Evolutionary conservation across 768 basidiomycete species (phyloP).

Genomic region (Lyophyllum decastes): DNA sequence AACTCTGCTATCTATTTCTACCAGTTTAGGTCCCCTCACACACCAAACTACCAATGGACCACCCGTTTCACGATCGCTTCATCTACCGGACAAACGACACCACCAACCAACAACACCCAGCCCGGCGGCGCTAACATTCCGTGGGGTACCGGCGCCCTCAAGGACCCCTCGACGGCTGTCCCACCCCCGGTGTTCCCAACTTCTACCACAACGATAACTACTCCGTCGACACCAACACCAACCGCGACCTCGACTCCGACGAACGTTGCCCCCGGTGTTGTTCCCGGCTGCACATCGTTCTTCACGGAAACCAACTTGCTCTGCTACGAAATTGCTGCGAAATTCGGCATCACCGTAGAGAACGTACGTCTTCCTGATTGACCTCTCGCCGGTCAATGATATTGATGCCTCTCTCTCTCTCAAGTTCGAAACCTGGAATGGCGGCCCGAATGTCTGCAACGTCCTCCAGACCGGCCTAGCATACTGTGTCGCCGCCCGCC

Average conservation of each 20-base stretch:
- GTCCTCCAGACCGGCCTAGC: not conserved
- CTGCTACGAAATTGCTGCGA: conserved; percentile 5
- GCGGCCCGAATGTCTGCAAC: conserved; percentile 3
- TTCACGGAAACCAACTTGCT: conserved; percentile 11
- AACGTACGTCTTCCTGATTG: not conserved
- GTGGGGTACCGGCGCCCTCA: conserved; percentile 68
- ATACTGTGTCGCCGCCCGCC: conserved; percentile 8
- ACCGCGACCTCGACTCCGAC: not conserved
- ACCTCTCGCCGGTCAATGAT: not conserved
- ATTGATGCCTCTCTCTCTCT: not conserved
- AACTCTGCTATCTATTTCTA: conserved; percentile 78
- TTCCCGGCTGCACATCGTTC: conserved; percentile 8
- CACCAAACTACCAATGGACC: conserved; percentile 59
- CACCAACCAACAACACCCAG: conserved; percentile 54
- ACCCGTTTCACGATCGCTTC: conserved; percentile 74
- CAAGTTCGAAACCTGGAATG: conserved; percentile 6
- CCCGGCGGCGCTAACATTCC: conserved; percentile 53
- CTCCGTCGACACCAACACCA: not conserved
- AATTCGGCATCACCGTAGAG: conserved; percentile 8
- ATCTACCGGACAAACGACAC: conserved; percentile 40
- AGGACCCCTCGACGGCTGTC: conserved; percentile 39
- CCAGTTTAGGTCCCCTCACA: conserved; percentile 58
- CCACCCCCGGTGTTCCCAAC: conserved; percentile 29
- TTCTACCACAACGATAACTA: not conserved
- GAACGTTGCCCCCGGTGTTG: conserved; percentile 2